phyloP scores from a whole-genome alignment of 169 alveolate genomes.

The Eimeria necatrix region DNA sequence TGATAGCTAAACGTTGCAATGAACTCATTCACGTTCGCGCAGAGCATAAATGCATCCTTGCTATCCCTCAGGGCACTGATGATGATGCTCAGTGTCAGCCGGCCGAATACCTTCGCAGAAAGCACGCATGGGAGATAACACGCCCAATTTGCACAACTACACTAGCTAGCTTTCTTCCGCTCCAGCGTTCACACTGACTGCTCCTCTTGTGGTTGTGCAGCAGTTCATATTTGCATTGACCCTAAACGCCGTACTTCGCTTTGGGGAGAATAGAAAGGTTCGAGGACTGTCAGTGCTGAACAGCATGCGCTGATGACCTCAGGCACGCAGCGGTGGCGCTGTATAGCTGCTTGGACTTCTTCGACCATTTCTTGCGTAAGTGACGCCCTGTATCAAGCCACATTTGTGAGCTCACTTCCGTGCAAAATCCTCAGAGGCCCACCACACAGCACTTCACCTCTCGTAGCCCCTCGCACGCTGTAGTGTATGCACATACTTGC shows the following conservation, averaged over 20 bases:
- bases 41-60: constrained; percentile 49
- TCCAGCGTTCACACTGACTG: background rate
- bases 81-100: constrained; percentile 43
- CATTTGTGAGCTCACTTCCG: background rate
- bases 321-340: constrained; percentile 75
- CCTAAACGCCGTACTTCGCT: constrained; percentile 64
- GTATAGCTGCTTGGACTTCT: constrained; percentile 30
- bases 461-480: background rate
- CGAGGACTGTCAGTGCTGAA: constrained; percentile 76
- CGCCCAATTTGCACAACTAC: too few species aligned
- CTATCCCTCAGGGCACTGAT: constrained; percentile 41
- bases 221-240: background rate
- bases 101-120: constrained; percentile 55
- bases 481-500: constrained; percentile 47
- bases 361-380: constrained; percentile 58
- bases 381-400: constrained; percentile 11
- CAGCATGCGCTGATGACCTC: constrained; percentile 80
- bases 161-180: background rate
- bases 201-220: background rate
- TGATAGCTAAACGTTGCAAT: constrained; percentile 66
- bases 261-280: constrained; percentile 67
- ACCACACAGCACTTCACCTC: background rate
- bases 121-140: background rate
- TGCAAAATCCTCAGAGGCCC: background rate
- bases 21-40: constrained; percentile 64